These are phyloP conservation scores for Botrytis elliptica DNA, from an alignment of 2,329 filamentous ascomycete genomes.

Conservation along the genomic window DNA sequence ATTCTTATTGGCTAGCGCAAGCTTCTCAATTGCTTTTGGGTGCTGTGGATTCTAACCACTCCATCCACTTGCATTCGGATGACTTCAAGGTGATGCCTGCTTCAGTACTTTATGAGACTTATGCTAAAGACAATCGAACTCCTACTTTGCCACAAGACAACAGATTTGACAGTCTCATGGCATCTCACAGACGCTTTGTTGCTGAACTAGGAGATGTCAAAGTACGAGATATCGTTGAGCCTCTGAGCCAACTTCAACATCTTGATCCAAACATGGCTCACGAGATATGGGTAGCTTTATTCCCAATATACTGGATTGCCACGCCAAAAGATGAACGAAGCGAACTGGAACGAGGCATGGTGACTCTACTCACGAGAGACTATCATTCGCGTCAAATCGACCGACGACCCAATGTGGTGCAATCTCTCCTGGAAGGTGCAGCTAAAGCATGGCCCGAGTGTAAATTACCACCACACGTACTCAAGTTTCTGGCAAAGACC, in stretches of 20 bases:
- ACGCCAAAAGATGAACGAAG: conserved; percentile 82
- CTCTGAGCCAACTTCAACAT: conserved; percentile 88
- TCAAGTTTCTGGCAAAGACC: conserved; percentile 91
- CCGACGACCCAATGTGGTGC: conserved; percentile 91
- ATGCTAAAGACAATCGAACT: conserved; percentile 65
- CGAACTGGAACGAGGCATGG: conserved; percentile 87
- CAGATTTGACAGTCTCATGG: conserved; percentile 76
- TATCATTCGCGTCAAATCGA: conserved; percentile 94
- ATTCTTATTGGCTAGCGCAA: conserved; percentile 96
- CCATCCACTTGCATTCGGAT: conserved; percentile 73
- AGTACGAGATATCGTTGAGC: conserved; percentile 84
- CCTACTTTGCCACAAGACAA: conserved; percentile 75
- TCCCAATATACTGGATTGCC: conserved; percentile 92
- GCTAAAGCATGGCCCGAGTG: conserved; percentile 82
- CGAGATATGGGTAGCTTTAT: conserved; percentile 85
- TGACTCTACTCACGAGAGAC: conserved; percentile 88
- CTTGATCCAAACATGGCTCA: conserved; percentile 78
- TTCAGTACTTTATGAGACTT: conserved; percentile 70
- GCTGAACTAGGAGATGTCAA: conserved; percentile 81
- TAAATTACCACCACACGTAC: conserved; percentile 90
- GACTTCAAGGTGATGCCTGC: conserved; percentile 79
- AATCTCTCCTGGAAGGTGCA: conserved; percentile 85
- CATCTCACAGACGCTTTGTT: conserved; percentile 78
- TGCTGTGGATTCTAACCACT: conserved; percentile 80
- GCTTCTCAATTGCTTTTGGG: conserved; percentile 91